phyloP scores from a whole-genome alignment of 768 basidiomycete species.

The Tylopilus sp. region DNA sequence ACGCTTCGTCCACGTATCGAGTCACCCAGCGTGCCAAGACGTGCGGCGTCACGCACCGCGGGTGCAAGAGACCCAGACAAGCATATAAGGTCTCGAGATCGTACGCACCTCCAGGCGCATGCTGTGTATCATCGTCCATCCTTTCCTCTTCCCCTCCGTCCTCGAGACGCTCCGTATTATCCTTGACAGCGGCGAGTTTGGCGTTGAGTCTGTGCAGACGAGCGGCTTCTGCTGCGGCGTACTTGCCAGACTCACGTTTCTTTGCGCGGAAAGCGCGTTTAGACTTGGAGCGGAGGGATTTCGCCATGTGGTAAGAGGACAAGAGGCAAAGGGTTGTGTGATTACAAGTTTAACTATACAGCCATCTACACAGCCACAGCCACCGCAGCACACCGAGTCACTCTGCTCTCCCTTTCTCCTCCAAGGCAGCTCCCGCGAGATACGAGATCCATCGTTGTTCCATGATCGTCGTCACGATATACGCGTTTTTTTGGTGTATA shows the following conservation, averaged over 20 bases:
- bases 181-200: conserved; percentile 54
- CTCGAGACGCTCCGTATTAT: conserved; percentile 29
- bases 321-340: background rate
- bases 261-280: conserved; percentile 76
- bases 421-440: background rate
- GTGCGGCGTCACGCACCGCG: conserved; percentile 35
- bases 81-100: conserved; percentile 25
- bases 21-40: conserved; percentile 36
- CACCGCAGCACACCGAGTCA: background rate
- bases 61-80: conserved; percentile 58
- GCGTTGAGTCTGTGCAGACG: conserved; percentile 68
- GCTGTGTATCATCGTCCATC: conserved; percentile 25
- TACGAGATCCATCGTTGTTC: background rate
- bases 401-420: too few species aligned
- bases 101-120: conserved; percentile 57
- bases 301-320: conserved; percentile 49
- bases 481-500: conserved; percentile 9
- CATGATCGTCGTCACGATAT: conserved; percentile 12
- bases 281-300: conserved; percentile 77
- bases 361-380: background rate
- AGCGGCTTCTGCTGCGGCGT: conserved; percentile 74
- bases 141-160: conserved; percentile 28
- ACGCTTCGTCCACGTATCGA: background rate
- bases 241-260: conserved; percentile 72
- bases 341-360: background rate